Evolutionary conservation across 2,329 filamentous ascomycete species (phyloP).

Genomic region (Diaporthe longicolla): DNA sequence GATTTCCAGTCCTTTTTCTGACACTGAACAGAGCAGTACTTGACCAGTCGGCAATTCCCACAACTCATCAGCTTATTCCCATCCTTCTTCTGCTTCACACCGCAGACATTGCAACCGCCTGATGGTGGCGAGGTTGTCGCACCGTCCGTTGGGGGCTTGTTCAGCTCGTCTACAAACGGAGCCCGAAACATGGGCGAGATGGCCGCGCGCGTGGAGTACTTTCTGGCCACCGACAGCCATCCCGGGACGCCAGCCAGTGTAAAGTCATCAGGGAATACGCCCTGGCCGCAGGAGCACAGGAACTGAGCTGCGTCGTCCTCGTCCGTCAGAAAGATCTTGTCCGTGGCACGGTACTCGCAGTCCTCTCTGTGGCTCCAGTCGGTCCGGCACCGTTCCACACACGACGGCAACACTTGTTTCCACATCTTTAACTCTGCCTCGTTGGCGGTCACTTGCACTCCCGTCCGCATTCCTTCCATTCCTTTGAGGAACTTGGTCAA

Average conservation of each 20-base stretch:
- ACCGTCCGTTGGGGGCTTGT: neutral
- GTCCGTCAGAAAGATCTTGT: neutral
- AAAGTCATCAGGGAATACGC: neutral
- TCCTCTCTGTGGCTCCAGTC: neutral
- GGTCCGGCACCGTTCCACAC: neutral
- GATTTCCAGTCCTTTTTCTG: neutral
- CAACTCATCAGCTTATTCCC: neutral
- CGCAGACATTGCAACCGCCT: neutral
- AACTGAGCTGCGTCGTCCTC: neutral
- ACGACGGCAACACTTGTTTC: constrained; percentile 1
- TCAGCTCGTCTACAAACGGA: neutral
- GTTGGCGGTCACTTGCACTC: neutral
- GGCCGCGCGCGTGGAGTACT: constrained; percentile 6
- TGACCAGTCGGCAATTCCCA: neutral
- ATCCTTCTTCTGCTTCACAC: neutral
- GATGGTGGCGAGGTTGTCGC: too few relatives aligned
- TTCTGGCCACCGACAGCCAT: neutral
- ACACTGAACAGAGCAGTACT: neutral
- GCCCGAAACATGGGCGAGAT: neutral
- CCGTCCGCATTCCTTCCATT: neutral
- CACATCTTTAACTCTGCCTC: neutral
- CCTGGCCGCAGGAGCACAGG: constrained; percentile 7
- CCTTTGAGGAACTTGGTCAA: neutral
- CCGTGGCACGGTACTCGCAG: neutral
- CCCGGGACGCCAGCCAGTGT: neutral